Percentiles rank a stretch among this genome's conserved stretches.
phyloP scores from a whole-genome alignment of 208 protist genomes.

The Herpetomonas muscarum region DNA sequence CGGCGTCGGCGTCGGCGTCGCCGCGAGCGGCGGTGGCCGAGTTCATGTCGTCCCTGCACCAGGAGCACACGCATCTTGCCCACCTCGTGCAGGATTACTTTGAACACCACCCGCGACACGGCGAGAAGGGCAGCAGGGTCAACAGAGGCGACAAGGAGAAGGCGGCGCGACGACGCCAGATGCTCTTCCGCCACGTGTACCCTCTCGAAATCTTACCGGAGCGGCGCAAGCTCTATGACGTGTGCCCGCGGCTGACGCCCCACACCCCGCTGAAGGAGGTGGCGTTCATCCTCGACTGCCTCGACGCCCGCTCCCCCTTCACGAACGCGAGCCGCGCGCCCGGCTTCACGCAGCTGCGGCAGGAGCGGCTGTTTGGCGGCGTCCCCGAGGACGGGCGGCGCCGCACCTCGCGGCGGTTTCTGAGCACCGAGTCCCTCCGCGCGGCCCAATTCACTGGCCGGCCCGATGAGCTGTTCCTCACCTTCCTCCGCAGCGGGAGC shows the following conservation, averaged over 20 bases:
- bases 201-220: not conserved
- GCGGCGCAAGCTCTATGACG: not conserved
- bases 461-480: not conserved
- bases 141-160: not conserved
- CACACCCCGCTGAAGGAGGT: not conserved
- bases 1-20: no score
- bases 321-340: not conserved
- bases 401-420: not conserved
- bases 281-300: not conserved
- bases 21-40: no score
- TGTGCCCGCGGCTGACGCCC: not conserved
- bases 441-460: not conserved
- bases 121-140: not conserved
- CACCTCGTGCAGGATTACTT: no score
- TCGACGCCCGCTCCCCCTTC: not conserved
- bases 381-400: not conserved
- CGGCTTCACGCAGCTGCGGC: not conserved
- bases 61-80: no score
- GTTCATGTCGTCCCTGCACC: no score
- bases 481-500: not conserved
- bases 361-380: not conserved
- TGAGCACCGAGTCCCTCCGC: not conserved
- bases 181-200: not conserved
- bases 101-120: no score
- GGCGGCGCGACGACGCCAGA: not conserved